phyloP scores from a whole-genome alignment of 257 asterid genomes.

The Jaltomata sinuosa region DNA sequence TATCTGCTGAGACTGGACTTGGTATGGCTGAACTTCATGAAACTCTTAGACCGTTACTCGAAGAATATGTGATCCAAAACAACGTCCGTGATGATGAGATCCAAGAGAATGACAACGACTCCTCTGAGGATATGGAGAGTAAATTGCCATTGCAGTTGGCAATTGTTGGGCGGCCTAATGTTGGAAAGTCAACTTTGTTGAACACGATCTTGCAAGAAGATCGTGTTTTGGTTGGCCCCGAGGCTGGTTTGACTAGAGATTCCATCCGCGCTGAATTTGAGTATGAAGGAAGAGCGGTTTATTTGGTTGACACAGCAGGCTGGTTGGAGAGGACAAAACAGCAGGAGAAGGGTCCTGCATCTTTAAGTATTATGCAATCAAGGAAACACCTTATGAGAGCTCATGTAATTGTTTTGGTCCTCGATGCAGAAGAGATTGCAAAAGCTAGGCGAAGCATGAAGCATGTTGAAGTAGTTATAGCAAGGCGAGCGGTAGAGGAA shows the following conservation, averaged over 20 bases:
- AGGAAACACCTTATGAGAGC: conserved; percentile 98
- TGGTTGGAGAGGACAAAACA: conserved; percentile 95
- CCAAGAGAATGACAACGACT: conserved; percentile 21
- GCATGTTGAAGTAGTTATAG: conserved; percentile 94
- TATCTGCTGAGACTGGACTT: conserved; percentile 94
- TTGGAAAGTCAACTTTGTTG: conserved; percentile 91
- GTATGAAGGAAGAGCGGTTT: conserved; percentile 74
- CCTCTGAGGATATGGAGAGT: conserved; percentile 36
- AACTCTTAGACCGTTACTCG: conserved; percentile 62
- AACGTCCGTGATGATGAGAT: conserved; percentile 11
- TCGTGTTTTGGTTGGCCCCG: conserved; percentile 96
- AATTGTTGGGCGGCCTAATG: conserved; percentile 95
- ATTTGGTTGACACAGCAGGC: conserved; percentile 94
- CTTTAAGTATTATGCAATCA: conserved; percentile 89
- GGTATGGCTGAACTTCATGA: conserved; percentile 78
- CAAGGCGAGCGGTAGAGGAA: conserved; percentile 93
- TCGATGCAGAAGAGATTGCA: conserved; percentile 90
- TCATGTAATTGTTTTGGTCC: conserved; percentile 85
- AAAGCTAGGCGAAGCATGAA: conserved; percentile 71
- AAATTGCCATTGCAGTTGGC: conserved; percentile 92
- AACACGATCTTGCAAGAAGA: conserved; percentile 88
- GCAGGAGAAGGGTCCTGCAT: conserved; percentile 88
- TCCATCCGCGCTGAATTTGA: conserved; percentile 80
- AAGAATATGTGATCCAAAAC: conserved; percentile 44
- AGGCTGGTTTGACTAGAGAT: conserved; percentile 97